Evolutionary conservation across 2,329 filamentous ascomycete species (phyloP).

Genomic region (Acrocalymma vagum): DNA sequence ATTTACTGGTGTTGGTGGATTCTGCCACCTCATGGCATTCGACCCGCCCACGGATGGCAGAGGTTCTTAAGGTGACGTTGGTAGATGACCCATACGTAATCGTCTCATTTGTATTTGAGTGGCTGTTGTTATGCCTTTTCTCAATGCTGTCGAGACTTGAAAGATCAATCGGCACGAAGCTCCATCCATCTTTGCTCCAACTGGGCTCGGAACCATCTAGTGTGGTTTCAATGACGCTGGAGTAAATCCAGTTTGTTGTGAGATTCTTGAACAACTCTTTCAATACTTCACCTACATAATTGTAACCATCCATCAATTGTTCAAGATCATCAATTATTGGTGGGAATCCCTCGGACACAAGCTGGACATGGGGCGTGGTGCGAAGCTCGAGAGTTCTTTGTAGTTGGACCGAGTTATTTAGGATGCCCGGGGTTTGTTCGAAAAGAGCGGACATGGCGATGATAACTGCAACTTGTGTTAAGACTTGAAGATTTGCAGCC

Average conservation of each 20-base stretch:
- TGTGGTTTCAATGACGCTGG: conserved; percentile 23
- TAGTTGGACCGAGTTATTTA: conserved; percentile 5
- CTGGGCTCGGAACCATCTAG: conserved; percentile 21
- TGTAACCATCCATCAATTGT: not conserved
- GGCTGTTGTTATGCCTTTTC: not conserved
- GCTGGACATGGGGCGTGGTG: conserved; percentile 11
- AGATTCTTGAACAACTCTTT: conserved; percentile 18
- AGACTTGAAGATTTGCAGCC: not conserved
- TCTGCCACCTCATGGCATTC: conserved; percentile 13
- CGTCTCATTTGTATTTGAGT: not conserved
- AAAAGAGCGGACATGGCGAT: conserved; percentile 20
- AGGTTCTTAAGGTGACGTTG: conserved; percentile 15
- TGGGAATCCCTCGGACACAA: not conserved
- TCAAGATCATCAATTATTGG: not conserved
- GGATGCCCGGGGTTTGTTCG: conserved; percentile 9
- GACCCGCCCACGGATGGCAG: conserved; percentile 17
- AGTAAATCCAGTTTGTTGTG: conserved; percentile 30
- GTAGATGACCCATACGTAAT: conserved; percentile 1
- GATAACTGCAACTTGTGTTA: conserved; percentile 12
- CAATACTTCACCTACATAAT: conserved; percentile 5
- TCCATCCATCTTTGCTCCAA: conserved; percentile 33
- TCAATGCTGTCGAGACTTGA: conserved; percentile 1
- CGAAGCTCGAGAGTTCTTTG: conserved; percentile 14
- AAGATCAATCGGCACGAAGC: conserved; percentile 28
- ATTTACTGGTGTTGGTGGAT: conserved; percentile 11